Base-by-base conservation (phyloP, 345 rosid genomes). In the Hypericum perforatum region DNA sequence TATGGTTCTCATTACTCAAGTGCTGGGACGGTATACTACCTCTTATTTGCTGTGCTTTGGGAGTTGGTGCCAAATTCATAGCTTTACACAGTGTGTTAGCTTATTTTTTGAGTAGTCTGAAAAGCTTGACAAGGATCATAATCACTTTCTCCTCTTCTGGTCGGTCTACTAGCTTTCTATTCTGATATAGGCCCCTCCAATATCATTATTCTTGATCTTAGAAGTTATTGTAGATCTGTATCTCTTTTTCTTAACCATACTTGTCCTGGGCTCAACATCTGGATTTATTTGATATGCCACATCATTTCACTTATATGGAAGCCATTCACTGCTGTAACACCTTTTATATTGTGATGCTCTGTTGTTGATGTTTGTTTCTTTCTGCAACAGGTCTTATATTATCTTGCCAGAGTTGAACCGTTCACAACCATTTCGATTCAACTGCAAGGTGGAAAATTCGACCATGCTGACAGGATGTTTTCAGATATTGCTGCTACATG, bases 401-500 rank as follows among this genome's bases (percentile, higher is more conserved):
- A 89, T 80, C 95, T 89, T 76, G 80, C 77, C 60, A 77, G 99
- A 78, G 80, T 82, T 58, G 99, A 92, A 59, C 99, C 99, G 12
- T 92, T 89, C 67, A 89, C 95, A 57, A 84, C 99, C 22, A 77
- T 92, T 63, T 86, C 97, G 62, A 82, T 92, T 68, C 94, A 92
- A 74, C 78, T 92, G 62, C 99, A 92, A 92, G 99, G 95, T 70
- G 97, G 97, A 63, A 89, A 89, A 74, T 89, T 89, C 67, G 99
- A 92, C 73, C 99, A 92, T 72, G 97, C 97, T 61, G 97, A 92
- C 61, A 73, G 95, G 65, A 72, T 92, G 99, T 92, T 92, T 82
- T 92, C 73, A 39, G 97, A 92, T 68, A 60, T 92, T 68, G 70
- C 82, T 67, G 85, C 79, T 64, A 89, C 99, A 39, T 92, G 99